These are phyloP conservation scores for Lupinus albus DNA, from an alignment of 306 rosid genomes.

Conservation along the genomic window DNA sequence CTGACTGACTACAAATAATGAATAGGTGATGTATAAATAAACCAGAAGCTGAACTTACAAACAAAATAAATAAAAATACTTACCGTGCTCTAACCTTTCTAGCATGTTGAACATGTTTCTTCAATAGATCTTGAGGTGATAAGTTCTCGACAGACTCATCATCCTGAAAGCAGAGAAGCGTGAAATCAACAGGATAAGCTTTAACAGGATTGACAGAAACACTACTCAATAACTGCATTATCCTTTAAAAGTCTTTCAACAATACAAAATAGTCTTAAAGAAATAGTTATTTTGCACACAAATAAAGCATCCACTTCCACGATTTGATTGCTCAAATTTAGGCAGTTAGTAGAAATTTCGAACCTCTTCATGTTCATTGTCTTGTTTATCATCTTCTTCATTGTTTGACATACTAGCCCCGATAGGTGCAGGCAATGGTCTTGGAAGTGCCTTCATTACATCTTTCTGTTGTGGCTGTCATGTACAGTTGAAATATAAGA, in stretches of 20 bases:
- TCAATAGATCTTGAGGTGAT: constrained; percentile 61
- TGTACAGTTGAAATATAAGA: constrained; percentile 18
- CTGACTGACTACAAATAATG: no score
- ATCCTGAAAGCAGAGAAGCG: constrained; percentile 50
- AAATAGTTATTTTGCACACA: constrained; percentile 3
- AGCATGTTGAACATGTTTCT: constrained; percentile 73
- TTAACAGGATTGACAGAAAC: constrained; percentile 24
- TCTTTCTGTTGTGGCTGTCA: constrained; percentile 67
- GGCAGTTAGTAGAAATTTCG: constrained; percentile 28
- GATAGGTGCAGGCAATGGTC: constrained; percentile 63
- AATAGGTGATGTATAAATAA: not conserved
- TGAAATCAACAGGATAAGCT: constrained; percentile 7
- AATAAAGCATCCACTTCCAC: constrained; percentile 25
- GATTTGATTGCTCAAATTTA: no score
- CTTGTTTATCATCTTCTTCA: constrained; percentile 56
- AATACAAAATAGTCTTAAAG: constrained; percentile 18
- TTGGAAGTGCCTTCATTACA: constrained; percentile 67
- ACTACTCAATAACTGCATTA: constrained; percentile 4
- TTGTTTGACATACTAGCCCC: constrained; percentile 48
- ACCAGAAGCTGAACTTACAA: constrained; percentile 14
- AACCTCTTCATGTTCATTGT: constrained; percentile 63
- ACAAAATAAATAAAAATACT: constrained; percentile 13
- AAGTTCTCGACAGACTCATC: constrained; percentile 54
- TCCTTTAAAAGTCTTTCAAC: not conserved
- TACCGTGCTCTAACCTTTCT: constrained; percentile 82